Base-by-base conservation (phyloP, 805 yeast species). In the Trichomonascus vanleenenianus region DNA sequence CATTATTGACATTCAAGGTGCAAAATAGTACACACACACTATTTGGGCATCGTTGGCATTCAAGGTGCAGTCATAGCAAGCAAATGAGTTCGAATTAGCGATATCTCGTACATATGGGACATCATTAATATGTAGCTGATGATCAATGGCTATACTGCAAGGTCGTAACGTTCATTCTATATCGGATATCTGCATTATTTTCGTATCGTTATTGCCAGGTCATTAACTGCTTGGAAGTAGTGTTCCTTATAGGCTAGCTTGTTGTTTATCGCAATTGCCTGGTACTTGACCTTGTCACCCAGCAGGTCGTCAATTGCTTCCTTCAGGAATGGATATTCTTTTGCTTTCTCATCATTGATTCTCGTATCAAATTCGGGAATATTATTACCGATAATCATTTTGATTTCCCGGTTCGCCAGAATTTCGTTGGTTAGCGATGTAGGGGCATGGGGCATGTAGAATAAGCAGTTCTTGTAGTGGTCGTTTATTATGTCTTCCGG, bases 361-460 rank as follows among this genome's bases (percentile, higher is more conserved):
- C 50, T 51, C 4, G 37, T 18, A 27, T 54, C 52, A 39, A 51
- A 56, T 11, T 34, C 38, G 2, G 38, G 7, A 38, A 58, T 35
- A 27, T 53, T 50, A 45, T 59, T 59, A 2, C 63, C 63, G n/a
- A 59, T 37, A n/a, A 59, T 37, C n/a, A 33, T 47, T 16, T 2
- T 40, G 35, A 4, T 30, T 16, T 3, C 41, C 42, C 10, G 56
- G 49, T 7, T 12, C 18, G 10, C 38, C 33, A 42, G 14, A 15
- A 60, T 49, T 7, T 37, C 16, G 14, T 56, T 55, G 4, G 58
- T 54, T 2, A 67, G 51, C 1, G 56, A 44, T 34, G 81, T 61
- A 1, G 87, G 85, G 0, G 89, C 91, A 64, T 85, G 95, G 0
- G 94, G 94, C 40, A 85, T 67, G 56, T 76, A 84, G 58, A 67